These are phyloP conservation scores for Phialophora chinensis DNA, from an alignment of 2,329 filamentous ascomycete species.

Conservation along the genomic window DNA sequence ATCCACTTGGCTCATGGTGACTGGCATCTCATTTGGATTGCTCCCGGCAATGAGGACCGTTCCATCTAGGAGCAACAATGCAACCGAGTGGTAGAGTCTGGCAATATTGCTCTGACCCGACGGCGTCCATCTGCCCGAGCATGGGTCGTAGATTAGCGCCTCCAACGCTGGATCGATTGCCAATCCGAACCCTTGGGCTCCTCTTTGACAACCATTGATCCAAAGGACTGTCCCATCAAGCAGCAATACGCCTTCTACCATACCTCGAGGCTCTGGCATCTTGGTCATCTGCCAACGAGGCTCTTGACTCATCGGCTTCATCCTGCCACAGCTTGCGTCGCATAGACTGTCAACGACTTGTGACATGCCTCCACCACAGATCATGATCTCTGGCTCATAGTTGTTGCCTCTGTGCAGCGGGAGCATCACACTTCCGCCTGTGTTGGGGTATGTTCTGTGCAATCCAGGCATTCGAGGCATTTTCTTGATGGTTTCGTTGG, in stretches of 20 bases:
- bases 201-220: conserved; percentile 64
- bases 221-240: conserved; percentile 66
- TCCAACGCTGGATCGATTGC: conserved; percentile 60
- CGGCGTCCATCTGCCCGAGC: conserved; percentile 57
- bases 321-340: conserved; percentile 64
- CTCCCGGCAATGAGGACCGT: conserved; percentile 65
- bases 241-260: conserved; percentile 66
- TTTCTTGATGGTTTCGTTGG: conserved; percentile 52
- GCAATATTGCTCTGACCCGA: conserved; percentile 52
- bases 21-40: conserved; percentile 65
- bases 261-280: conserved; percentile 62
- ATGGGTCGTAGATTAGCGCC: conserved; percentile 64
- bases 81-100: conserved; percentile 66
- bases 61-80: conserved; percentile 64
- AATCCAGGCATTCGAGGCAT: conserved; percentile 61
- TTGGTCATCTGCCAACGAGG: conserved; percentile 63
- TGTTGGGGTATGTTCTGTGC: conserved; percentile 67
- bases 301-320: conserved; percentile 56
- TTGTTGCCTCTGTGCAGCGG: conserved; percentile 59
- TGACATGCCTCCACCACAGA: conserved; percentile 66
- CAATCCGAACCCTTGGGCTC: conserved; percentile 66
- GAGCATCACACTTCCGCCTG: conserved; percentile 64
- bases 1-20: conserved; percentile 50
- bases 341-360: conserved; percentile 65
- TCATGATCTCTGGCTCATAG: conserved; percentile 61